phyloP scores from a whole-genome alignment of 2,329 filamentous ascomycete genomes.

The Purpureocillium takamizusanense region DNA sequence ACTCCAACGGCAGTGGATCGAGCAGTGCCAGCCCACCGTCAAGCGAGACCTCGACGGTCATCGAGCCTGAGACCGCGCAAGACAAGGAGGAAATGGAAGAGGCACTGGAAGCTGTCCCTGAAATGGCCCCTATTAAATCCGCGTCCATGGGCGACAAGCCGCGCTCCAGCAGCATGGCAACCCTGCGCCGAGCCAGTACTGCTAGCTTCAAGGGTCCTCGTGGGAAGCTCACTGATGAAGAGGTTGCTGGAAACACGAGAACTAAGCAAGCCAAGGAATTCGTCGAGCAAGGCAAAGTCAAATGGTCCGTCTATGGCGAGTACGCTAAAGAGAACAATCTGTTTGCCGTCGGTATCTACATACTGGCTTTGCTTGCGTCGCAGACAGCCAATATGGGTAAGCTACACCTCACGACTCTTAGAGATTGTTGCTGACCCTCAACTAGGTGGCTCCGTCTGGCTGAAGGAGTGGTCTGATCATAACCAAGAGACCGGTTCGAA shows the following conservation, averaged over 20 bases:
- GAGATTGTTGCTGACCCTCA: slow-evolving; percentile 1
- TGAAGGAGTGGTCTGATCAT: slow-evolving; percentile 82
- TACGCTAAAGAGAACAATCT: slow-evolving; percentile 95
- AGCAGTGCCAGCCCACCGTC: slow-evolving; percentile 34
- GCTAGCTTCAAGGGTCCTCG: slow-evolving; percentile 82
- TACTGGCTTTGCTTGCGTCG: slow-evolving; percentile 65
- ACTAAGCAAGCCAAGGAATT: slow-evolving; percentile 83
- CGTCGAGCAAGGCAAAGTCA: slow-evolving; percentile 91
- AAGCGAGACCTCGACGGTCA: slow-evolving; percentile 50
- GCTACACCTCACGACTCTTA: slow-evolving; percentile 14
- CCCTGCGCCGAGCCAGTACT: slow-evolving; percentile 81
- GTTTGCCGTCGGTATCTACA: slow-evolving; percentile 71
- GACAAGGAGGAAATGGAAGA: slow-evolving; percentile 65
- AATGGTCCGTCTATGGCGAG: slow-evolving; percentile 85
- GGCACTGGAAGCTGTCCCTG: slow-evolving; percentile 66
- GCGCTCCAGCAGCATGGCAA: slow-evolving; percentile 63
- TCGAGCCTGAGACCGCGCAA: slow-evolving; percentile 39
- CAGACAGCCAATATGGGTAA: slow-evolving; percentile 74
- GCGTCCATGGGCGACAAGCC: slow-evolving; percentile 41
- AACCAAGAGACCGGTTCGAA: slow-evolving; percentile 65
- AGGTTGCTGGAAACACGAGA: slow-evolving; percentile 61
- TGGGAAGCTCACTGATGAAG: slow-evolving; percentile 78
- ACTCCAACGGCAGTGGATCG: slow-evolving; percentile 30
- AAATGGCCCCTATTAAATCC: slow-evolving; percentile 65
- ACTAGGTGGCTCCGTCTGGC: slow-evolving; percentile 76